phyloP scores from a whole-genome alignment of 805 yeast genomes.

The Candida ascalaphidarum region DNA sequence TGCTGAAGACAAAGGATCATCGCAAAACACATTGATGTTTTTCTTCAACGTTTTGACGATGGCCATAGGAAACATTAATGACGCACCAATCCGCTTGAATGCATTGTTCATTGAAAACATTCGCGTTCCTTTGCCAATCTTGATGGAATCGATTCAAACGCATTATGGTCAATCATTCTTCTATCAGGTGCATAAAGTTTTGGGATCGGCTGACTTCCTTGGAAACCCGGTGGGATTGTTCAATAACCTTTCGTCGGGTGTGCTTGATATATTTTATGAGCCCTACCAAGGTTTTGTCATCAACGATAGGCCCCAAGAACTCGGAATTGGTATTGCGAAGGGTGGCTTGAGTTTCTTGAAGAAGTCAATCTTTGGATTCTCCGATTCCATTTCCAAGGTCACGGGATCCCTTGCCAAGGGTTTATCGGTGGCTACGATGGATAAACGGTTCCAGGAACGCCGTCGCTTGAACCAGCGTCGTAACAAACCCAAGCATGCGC shows the following conservation, averaged over 20 bases:
- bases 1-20: conserved; percentile 49
- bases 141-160: conserved; percentile 61
- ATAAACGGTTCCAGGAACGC: conserved; percentile 71
- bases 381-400: conserved; percentile 87
- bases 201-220: conserved; percentile 93
- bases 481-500: conserved; percentile 76
- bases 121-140: conserved; percentile 72
- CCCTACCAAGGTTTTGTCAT: conserved; percentile 94
- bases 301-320: conserved; percentile 92
- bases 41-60: conserved; percentile 81
- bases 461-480: conserved; percentile 68
- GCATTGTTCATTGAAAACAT: conserved; percentile 84
- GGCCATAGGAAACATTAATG: conserved; percentile 96
- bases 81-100: conserved; percentile 88
- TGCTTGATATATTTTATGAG: conserved; percentile 91
- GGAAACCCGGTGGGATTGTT: conserved; percentile 98
- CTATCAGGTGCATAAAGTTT: conserved; percentile 82
- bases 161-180: conserved; percentile 91
- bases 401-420: conserved; percentile 96
- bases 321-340: conserved; percentile 91
- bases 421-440: conserved; percentile 82
- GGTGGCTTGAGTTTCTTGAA: conserved; percentile 93
- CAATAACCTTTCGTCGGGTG: conserved; percentile 89
- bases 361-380: conserved; percentile 89
- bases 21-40: conserved; percentile 64